Evolutionary conservation across 2,329 filamentous ascomycete genomes (phyloP), one percentile per base, ranked within the genome.

Genomic region (Stagonosporopsis chrysanthemi): DNA sequence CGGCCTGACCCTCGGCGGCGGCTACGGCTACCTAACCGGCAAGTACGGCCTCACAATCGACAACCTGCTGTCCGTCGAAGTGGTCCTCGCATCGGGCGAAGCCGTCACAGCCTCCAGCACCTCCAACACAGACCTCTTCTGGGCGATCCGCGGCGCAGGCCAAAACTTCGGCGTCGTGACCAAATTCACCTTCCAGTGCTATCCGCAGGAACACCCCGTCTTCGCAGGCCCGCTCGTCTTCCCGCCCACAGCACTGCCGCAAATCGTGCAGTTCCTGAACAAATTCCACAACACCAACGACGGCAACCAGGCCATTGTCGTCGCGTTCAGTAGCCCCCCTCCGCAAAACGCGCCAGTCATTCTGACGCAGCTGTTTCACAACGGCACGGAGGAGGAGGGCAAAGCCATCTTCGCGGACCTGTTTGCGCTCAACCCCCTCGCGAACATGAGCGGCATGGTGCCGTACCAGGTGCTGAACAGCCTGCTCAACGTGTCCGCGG

Each of bases 11-110:
- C 56, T 75, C 69, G 84, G 84, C 0, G 86, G 85, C 23, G 86
- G 86, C 1, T 86, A 84, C 64, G 85, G 86, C 1, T 81, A 82
- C 71, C 73, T 88, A 15, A 82, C 79, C 24, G 82, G 83, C 0
- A 74, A 77, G 29, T 76, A 85, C 49, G 87, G 87, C 0, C 76
- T 88, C 6, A 78, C 78, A 0, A 81, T 84, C 46, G 72, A 79
- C 2, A 77, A 77, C 57, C 73, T 85, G 7, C 39, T 74, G 31
- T 67, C 67, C 9, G 70, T 71, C 14, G 58, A 70, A 9, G 65
- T 75, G 1, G 73, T 77, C 28, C 70, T 74, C 9, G 72, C 75
- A 2, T 70, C 71, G n/a, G 77, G 76, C 17, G 61, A 68, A n/a
- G 62, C 73, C 23, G 66, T 77, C 28, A 64, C 67, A 31, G 77